Conservation (phyloP, 768 basidiomycete species). For the Hirschioporus abietinus region DNA sequence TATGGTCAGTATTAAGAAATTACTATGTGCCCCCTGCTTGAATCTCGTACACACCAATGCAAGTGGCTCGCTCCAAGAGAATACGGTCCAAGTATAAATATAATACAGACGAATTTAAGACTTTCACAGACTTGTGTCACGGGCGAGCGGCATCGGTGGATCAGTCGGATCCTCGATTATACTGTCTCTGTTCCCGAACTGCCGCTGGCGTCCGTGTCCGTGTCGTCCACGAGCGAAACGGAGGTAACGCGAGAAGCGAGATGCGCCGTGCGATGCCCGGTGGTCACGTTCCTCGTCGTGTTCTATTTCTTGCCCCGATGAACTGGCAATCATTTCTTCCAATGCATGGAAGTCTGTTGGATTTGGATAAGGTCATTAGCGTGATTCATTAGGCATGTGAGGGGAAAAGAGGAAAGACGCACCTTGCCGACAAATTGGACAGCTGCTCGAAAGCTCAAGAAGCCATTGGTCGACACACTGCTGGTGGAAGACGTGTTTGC, state of each 20-base stretch:
- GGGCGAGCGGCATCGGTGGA: neutral
- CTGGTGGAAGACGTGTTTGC: conserved; percentile 86
- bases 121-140: neutral
- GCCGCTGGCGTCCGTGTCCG: neutral
- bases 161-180: conserved; percentile 1
- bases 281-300: neutral
- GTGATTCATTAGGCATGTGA: no score
- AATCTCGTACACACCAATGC: neutral
- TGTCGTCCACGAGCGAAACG: conserved; percentile 12
- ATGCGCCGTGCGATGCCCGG: neutral
- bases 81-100: neutral
- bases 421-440: conserved; percentile 93
- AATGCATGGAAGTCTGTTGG: conserved; percentile 52
- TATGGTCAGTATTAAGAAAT: neutral
- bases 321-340: conserved; percentile 47
- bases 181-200: neutral
- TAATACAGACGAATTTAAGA: neutral
- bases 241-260: conserved; percentile 19
- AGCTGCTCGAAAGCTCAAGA: conserved; percentile 81
- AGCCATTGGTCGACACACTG: conserved; percentile 92
- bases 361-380: conserved; percentile 5
- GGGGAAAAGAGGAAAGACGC: conserved; percentile 14
- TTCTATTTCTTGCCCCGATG: conserved; percentile 17
- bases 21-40: neutral
- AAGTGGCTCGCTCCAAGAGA: neutral